Base-by-base conservation (phyloP, 2,329 filamentous ascomycete species). In the Fusarium pseudocircinatum region DNA sequence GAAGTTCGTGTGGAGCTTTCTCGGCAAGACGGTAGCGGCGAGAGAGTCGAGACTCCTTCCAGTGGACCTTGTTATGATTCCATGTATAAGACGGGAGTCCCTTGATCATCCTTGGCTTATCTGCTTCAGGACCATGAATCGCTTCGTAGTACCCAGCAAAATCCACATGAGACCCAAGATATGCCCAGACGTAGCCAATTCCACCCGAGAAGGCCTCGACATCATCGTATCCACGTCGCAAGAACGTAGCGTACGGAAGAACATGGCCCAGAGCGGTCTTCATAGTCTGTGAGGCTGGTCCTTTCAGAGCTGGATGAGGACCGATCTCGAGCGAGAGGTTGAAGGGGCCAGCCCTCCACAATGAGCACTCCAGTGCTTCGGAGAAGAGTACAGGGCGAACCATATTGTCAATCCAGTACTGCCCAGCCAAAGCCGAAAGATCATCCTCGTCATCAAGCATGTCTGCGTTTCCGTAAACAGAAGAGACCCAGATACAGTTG, bases 401-500 rank as follows among this genome's bases (percentile, higher is more conserved):
- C 63, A 65, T 63, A 2, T 63, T 65, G 8, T 65, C 63, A 0
- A 62, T 49, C 63, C 58, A 65, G 8, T 65, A 65, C n/a, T 62
- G 46, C 1, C 28, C 44, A 2, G 44, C 20, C 6, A 61, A 16
- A 12, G 32, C 60, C 6, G n/a, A 36, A 6, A 62, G 40, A 14
- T 57, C 60, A n/a, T 56, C 34, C 14, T 60, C 28, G 0, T 60
- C 52, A 39, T 57, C 56, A 11, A 50, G 47, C 34, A 46, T 57
- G 8, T 54, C 26, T 26, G 26, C 26, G 26, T 64, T 44, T 6
- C 49, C 59, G 20, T 40, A 47, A 13, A 66, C 63, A 9, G 46
- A 54, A 1, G 59, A 66, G 13, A 66, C 30, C 63, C 63, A 66
- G 16, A 40, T 56, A 6, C 43, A 56, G 20, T 40, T 49, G 22